These are phyloP conservation scores for Rhipidocladum racemiflorum DNA, from an alignment of 176 grass and related monocot species.

Conservation along the genomic window DNA sequence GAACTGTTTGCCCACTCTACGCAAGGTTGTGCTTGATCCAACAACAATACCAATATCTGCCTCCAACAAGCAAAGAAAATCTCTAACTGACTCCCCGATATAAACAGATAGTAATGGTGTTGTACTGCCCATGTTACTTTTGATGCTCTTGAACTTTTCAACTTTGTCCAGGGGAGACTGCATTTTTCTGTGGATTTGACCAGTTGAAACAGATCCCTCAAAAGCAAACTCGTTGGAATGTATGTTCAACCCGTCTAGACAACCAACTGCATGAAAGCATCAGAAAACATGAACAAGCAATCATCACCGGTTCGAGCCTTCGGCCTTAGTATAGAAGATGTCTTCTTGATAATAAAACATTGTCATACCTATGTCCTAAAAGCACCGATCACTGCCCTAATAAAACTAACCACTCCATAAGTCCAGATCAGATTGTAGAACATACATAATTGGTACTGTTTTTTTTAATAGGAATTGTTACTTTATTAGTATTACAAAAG, in stretches of 20 bases:
- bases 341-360: not conserved
- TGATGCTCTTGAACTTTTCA: slow-evolving; percentile 67
- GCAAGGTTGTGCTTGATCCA: slow-evolving; percentile 78
- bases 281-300: not conserved
- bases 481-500: not conserved
- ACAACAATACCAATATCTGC: slow-evolving; percentile 93
- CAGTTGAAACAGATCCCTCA: slow-evolving; percentile 79
- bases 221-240: slow-evolving; percentile 93
- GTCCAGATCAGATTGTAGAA: not conserved
- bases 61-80: slow-evolving; percentile 91
- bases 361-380: not conserved
- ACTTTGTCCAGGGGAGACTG: slow-evolving; percentile 81
- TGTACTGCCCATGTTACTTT: slow-evolving; percentile 19
- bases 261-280: slow-evolving; percentile 65
- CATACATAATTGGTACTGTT: not conserved
- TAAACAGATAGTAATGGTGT: slow-evolving; percentile 54
- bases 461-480: not conserved
- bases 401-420: not conserved
- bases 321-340: not conserved
- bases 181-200: slow-evolving; percentile 73
- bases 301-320: not conserved
- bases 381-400: not conserved
- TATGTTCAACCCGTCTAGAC: slow-evolving; percentile 71
- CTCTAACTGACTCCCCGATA: slow-evolving; percentile 87
- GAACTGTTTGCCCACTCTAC: slow-evolving; percentile 77